These are phyloP conservation scores for Nothophoma quercina DNA, from an alignment of 2,329 filamentous ascomycete species.

Conservation along the genomic window DNA sequence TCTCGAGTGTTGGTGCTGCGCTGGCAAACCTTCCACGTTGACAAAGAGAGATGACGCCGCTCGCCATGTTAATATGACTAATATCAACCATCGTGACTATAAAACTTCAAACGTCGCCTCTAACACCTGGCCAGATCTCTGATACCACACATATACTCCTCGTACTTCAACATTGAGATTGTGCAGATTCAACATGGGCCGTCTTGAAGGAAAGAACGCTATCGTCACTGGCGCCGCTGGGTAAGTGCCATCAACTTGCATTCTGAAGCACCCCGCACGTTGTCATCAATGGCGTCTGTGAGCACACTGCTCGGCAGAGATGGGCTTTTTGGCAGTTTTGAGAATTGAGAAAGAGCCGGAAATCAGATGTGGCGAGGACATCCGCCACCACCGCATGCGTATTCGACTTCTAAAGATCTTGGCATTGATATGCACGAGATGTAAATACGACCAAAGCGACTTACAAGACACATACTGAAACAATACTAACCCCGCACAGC, in stretches of 20 bases:
- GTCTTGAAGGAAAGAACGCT: constrained; percentile 71
- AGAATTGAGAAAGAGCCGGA: neutral
- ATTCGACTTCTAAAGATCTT: neutral
- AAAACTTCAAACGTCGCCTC: constrained; percentile 29
- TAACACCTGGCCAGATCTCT: constrained; percentile 12
- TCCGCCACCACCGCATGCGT: neutral
- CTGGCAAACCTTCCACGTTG: constrained; percentile 21
- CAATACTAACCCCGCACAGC: constrained; percentile 56
- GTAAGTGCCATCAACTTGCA: constrained; percentile 61
- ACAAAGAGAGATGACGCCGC: constrained; percentile 17
- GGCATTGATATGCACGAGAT: neutral
- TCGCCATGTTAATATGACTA: constrained; percentile 15
- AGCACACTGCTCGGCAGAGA: neutral
- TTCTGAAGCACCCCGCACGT: neutral
- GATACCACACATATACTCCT: constrained; percentile 9
- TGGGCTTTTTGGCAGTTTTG: neutral
- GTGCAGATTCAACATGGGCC: constrained; percentile 51
- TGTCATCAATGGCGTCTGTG: neutral
- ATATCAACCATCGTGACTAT: constrained; percentile 26
- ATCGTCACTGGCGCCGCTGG: constrained; percentile 86
- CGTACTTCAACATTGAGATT: constrained; percentile 8
- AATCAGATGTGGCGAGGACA: neutral
- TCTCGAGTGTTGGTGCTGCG: neutral
- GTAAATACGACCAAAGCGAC: neutral
- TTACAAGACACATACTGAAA: neutral